phyloP scores from a whole-genome alignment of 768 basidiomycete species.

The Tulasnella sp. region DNA sequence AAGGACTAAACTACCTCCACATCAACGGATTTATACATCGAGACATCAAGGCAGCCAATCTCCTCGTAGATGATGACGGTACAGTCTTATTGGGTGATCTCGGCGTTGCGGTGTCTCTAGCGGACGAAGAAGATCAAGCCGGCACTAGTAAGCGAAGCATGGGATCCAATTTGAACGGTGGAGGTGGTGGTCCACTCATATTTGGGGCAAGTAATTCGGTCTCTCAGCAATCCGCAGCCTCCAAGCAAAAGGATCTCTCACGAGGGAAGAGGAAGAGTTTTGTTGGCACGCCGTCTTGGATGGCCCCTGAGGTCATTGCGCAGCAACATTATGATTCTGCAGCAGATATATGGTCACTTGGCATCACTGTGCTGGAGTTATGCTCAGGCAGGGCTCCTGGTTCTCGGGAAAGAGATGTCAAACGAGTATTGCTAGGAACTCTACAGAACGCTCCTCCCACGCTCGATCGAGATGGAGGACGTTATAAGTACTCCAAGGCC shows the following conservation, averaged over 20 bases:
- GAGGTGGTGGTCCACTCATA: neutral
- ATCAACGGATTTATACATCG: constrained; percentile 84
- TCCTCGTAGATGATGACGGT: constrained; percentile 81
- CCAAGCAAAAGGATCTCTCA: neutral
- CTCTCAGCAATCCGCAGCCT: neutral
- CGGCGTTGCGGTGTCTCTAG: constrained; percentile 76
- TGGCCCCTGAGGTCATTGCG: constrained; percentile 83
- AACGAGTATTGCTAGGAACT: constrained; percentile 61
- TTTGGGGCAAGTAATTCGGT: neutral
- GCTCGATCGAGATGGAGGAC: constrained; percentile 57
- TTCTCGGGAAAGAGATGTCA: constrained; percentile 57
- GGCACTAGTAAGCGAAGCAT: constrained; percentile 21
- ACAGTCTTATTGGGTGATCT: constrained; percentile 86
- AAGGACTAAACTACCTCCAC: constrained; percentile 86
- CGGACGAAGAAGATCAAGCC: constrained; percentile 54
- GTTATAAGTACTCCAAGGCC: constrained; percentile 59
- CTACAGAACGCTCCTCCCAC: constrained; percentile 68
- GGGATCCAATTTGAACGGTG: neutral
- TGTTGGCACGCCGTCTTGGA: constrained; percentile 51
- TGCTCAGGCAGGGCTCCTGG: constrained; percentile 74
- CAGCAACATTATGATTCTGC: constrained; percentile 65
- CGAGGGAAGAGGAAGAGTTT: constrained; percentile 75
- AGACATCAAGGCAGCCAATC: constrained; percentile 87
- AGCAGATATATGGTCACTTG: constrained; percentile 94
- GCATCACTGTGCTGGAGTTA: constrained; percentile 86